phyloP scores from a whole-genome alignment of 23 red algal genomes.

The Pyropia yezoensis region DNA sequence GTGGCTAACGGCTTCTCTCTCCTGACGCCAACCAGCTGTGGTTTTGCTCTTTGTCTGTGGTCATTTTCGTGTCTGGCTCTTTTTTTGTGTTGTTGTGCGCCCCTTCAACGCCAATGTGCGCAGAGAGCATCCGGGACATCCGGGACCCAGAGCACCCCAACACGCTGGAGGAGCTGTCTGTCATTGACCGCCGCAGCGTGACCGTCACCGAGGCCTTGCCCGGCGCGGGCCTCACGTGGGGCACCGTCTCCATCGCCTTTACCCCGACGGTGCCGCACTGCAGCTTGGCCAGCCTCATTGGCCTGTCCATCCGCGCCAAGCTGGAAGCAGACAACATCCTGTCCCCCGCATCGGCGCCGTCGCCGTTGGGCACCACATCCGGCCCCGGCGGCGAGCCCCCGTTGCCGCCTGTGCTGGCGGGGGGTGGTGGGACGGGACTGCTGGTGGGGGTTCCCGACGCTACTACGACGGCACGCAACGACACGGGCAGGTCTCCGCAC shows the following conservation, averaged over 20 bases:
- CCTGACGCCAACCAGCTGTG: too few species aligned
- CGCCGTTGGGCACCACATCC: too few species aligned
- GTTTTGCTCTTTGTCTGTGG: too few species aligned
- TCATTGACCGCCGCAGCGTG: conserved; percentile 50
- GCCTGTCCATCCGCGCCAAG: conserved; percentile 65
- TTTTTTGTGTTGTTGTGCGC: background rate
- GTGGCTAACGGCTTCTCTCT: too few species aligned
- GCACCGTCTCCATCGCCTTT: conserved; percentile 51
- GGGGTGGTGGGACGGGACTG: too few species aligned
- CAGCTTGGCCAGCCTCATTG: conserved; percentile 87
- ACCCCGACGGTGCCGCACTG: conserved; percentile 96
- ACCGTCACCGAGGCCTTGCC: conserved; percentile 17
- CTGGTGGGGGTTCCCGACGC: too few species aligned
- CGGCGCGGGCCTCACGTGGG: conserved; percentile 25
- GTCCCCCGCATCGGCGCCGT: background rate
- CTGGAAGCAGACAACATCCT: conserved; percentile 22
- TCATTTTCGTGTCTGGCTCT: too few species aligned
- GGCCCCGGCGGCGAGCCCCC: background rate
- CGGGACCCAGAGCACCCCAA: conserved; percentile 97
- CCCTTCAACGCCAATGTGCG: background rate
- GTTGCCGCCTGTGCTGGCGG: too few species aligned
- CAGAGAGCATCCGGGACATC: conserved; percentile 90
- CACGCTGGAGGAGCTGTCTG: conserved; percentile 88
- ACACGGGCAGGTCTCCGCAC: too few species aligned
- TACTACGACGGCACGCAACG: too few species aligned